Percentiles rank a stretch among this genome's conserved stretches.
Conservation (phyloP, 2,329 filamentous ascomycete genomes). For the Apiospora koreana region DNA sequence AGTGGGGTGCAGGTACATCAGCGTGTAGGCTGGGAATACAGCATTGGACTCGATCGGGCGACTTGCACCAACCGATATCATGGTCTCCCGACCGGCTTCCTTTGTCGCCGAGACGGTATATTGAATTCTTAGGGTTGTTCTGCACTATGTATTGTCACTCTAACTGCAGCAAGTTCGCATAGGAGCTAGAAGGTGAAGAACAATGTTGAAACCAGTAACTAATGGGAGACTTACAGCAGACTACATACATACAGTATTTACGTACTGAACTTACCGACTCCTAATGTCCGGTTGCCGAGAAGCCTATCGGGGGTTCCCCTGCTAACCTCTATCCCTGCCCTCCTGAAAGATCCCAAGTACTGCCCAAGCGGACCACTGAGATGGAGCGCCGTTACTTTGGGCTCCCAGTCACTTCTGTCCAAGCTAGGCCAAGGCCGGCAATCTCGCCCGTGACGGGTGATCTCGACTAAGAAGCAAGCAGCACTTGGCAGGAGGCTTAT, state of each 20-base stretch:
- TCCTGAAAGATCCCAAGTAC: background rate
- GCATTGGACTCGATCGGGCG: background rate
- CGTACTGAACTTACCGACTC: too few relatives aligned
- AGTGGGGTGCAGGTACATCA: background rate
- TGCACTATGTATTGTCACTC: background rate
- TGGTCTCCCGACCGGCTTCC: background rate
- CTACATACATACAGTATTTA: too few relatives aligned
- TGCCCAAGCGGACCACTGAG: background rate
- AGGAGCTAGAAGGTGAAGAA: background rate
- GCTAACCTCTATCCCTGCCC: background rate
- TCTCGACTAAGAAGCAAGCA: background rate
- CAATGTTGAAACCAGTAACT: background rate
- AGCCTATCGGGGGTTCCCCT: background rate
- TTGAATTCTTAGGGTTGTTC: too few relatives aligned
- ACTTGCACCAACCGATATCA: background rate
- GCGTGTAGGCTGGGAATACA: too few relatives aligned
- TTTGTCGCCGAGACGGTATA: background rate
- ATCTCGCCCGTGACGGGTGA: background rate
- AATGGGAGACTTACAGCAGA: too few relatives aligned
- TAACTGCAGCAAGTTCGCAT: background rate
- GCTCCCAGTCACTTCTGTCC: background rate
- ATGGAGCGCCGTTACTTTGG: background rate
- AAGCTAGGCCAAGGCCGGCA: slow-evolving; percentile 5
- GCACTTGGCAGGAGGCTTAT: background rate
- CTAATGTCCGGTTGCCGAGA: background rate